Base-by-base conservation (phyloP, 345 rosid genomes). In the Acer yangbiense region DNA sequence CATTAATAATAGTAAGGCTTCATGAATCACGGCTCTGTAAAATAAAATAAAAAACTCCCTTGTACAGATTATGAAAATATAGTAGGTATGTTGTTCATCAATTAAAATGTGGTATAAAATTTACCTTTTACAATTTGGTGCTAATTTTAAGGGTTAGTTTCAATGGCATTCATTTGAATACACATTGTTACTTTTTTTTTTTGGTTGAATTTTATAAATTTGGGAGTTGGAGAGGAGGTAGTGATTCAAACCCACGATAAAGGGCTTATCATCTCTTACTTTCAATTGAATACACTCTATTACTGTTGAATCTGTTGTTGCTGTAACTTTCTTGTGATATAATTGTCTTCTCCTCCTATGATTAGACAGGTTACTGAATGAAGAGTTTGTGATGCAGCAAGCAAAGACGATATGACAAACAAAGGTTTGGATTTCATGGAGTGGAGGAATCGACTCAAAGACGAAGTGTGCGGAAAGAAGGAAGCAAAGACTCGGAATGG, bases 341-440 rank as follows among this genome's bases (percentile, higher is more conserved):
- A 29, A 54, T 48, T 57, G 18, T 32, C 72, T 72, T 25, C 68
- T n/a, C 11, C 44, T 60, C 46, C 1, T 25, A 9, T 16, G 9
- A 48, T 46, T 25, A 46, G 9, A 35, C 39, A 72, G 41, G 2
- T 54, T 35, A 10, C 52, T 57, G 9, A 25, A 74, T 4, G 58
- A 63, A 63, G 29, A 62, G n/a, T 74, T 27, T 44, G 43, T 74
- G 25, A n/a, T n/a, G n/a, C n/a, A n/a, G n/a, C n/a, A n/a, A n/a
- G n/a, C n/a, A n/a, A n/a, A n/a, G n/a, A n/a, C n/a, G n/a, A n/a
- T n/a, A n/a, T n/a, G n/a, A n/a, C n/a, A n/a, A n/a, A n/a, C n/a
- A n/a, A n/a, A n/a, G n/a, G n/a, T n/a, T n/a, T n/a, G n/a, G n/a
- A n/a, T n/a, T n/a, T n/a, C n/a, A n/a, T n/a, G n/a, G n/a, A n/a